Evolutionary conservation across 73 alveolate species (phyloP).

Genomic region (Paramecium octaurelia): DNA sequence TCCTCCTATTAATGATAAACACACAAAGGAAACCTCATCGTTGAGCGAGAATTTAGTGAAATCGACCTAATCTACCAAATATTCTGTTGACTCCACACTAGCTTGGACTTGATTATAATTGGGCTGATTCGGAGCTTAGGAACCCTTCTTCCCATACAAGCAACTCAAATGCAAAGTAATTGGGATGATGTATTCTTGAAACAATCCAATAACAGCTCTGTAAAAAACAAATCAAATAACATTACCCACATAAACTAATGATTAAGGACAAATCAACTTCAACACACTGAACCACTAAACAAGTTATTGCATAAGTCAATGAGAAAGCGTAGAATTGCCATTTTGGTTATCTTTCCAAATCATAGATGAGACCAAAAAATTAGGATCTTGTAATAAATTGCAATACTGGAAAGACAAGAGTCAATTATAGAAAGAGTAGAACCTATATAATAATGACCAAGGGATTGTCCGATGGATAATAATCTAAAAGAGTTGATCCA

Average conservation of each 20-base stretch:
- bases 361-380: conserved; percentile 11
- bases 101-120: not conserved
- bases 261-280: conserved; percentile 22
- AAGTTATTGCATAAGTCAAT: not conserved
- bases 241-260: conserved; percentile 32
- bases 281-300: not conserved
- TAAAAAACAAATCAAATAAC: not conserved
- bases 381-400: conserved; percentile 30
- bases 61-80: not conserved
- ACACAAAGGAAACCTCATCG: not conserved
- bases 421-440: not conserved
- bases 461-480: not conserved
- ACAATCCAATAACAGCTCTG: conserved; percentile 32
- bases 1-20: not conserved
- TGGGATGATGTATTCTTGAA: conserved; percentile 2
- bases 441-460: not conserved
- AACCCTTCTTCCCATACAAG: not conserved
- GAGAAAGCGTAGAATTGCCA: not conserved
- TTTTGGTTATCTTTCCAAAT: not conserved
- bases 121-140: not conserved
- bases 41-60: not conserved
- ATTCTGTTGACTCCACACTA: not conserved
- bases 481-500: conserved; percentile 25
- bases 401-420: conserved; percentile 12
- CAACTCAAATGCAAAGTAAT: conserved; percentile 16